Base-by-base conservation (phyloP, 208 protist genomes). In the Acanthamoeba healyi region DNA sequence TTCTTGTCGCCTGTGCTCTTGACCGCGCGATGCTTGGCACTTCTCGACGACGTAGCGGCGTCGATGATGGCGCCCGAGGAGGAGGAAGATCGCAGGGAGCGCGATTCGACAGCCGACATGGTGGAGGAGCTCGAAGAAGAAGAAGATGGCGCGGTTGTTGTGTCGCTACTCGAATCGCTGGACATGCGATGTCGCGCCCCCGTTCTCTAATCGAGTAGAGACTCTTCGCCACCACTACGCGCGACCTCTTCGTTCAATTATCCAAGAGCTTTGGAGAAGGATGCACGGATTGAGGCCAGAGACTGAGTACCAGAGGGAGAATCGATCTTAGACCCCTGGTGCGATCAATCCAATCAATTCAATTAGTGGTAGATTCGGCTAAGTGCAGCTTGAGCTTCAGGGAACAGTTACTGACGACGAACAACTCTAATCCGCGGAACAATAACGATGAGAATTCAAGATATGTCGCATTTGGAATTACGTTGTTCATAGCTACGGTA, bases 91-190 rank as follows among this genome's bases (percentile, higher is more conserved):
- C 77, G 22, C 77, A 86, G 32, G 7, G 77, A 86, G 7, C 77
- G 77, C 58, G 77, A 86, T 38, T 86, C 77, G 9, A 86, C 77
- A 24, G 77, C 77, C 19, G 77, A 86, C 77, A 86, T 86, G 42
- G 49, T 26, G 40, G 17, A 9, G 70, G 38, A 34, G n/a, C n/a
- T n/a, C n/a, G 1, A 51, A 6, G 9, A 24, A n/a, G 29, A 24
- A n/a, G 61, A n/a, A 14, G 61, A 70, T 70, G n/a, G n/a, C 0
- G 12, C 24, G 61, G 0, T 70, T 70, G n/a, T 74, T 34, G 36
- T 38, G 77, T 10, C 22, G 77, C 38, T 58, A 12, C 17, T 86
- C 4, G 26, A 77, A 5, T 44, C 36, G 19, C 36, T 46, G 61
- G 61, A 67, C 61, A 67, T 67, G 61, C 61, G 61, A 29, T 67